These are phyloP conservation scores for Trypanosoma caninum DNA, from an alignment of 208 protist genomes.

Conservation along the genomic window DNA sequence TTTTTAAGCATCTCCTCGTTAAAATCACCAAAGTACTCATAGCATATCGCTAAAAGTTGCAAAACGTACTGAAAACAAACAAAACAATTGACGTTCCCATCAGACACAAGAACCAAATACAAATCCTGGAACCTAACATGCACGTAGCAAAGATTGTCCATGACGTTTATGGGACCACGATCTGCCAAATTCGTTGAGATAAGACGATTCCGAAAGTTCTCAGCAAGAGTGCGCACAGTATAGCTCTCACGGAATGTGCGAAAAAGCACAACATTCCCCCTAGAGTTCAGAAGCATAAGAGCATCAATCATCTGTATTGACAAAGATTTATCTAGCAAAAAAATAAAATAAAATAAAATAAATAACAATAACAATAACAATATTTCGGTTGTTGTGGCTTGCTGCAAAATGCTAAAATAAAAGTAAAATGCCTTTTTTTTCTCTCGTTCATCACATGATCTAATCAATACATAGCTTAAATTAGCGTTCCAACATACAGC, in stretches of 20 bases:
- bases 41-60: constrained; percentile 84
- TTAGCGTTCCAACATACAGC: background rate
- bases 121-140: constrained; percentile 90
- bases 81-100: constrained; percentile 92
- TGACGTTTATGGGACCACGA: constrained; percentile 87
- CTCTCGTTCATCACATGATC: background rate
- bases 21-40: constrained; percentile 91
- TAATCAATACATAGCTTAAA: background rate
- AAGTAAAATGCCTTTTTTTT: too few relatives aligned
- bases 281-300: constrained; percentile 87
- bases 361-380: background rate
- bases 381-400: background rate
- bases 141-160: constrained; percentile 87
- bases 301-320: constrained; percentile 58
- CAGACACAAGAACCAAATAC: constrained; percentile 92
- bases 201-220: constrained; percentile 89
- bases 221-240: constrained; percentile 66
- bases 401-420: background rate
- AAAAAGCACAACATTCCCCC: constrained; percentile 86
- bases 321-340: background rate
- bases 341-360: background rate
- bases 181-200: constrained; percentile 63
- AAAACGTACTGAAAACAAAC: constrained; percentile 76
- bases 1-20: constrained; percentile 93
- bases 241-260: constrained; percentile 77